A percentile compares a stretch with the other conserved stretches of the same genome.
Evolutionary conservation across 371 early-diverging fungal genomes (phyloP).

Genomic region (Saksenaea vasiformis): DNA sequence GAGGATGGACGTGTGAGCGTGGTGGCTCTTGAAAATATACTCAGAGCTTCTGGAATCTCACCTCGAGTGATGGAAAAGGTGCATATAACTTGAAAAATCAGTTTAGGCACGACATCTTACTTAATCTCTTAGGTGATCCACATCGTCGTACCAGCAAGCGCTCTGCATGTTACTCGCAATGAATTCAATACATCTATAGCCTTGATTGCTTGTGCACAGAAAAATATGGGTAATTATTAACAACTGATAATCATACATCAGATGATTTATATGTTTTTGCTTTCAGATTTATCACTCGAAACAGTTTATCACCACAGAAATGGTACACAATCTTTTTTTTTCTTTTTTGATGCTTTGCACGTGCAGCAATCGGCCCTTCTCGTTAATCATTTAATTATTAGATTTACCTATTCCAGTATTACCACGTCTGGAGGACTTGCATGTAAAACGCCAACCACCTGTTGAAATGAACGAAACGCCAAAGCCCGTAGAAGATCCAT

Average conservation of each 20-base stretch:
- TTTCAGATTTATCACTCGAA: slow-evolving; percentile 27
- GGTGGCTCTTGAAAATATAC: slow-evolving; percentile 50
- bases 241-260: neutral
- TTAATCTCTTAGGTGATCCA: slow-evolving; percentile 36
- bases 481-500: slow-evolving; percentile 9
- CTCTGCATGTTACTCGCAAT: slow-evolving; percentile 56
- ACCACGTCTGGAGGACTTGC: slow-evolving; percentile 19
- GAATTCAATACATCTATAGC: slow-evolving; percentile 78
- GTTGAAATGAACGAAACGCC: slow-evolving; percentile 1
- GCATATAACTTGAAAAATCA: slow-evolving; percentile 12
- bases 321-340: slow-evolving; percentile 22
- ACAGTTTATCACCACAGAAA: slow-evolving; percentile 28
- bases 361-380: neutral
- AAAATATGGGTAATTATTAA: slow-evolving; percentile 64
- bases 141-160: slow-evolving; percentile 52
- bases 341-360: neutral
- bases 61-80: slow-evolving; percentile 58
- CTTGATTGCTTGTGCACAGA: slow-evolving; percentile 75
- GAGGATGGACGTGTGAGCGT: slow-evolving; percentile 53
- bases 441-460: slow-evolving; percentile 7
- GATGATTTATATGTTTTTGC: slow-evolving; percentile 6
- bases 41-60: slow-evolving; percentile 54
- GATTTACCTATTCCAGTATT: slow-evolving; percentile 32
- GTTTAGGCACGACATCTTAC: neutral
- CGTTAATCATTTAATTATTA: neutral